These are phyloP conservation scores for Diospyros lotus DNA, from an alignment of 148 eudicot species.

Conservation along the genomic window DNA sequence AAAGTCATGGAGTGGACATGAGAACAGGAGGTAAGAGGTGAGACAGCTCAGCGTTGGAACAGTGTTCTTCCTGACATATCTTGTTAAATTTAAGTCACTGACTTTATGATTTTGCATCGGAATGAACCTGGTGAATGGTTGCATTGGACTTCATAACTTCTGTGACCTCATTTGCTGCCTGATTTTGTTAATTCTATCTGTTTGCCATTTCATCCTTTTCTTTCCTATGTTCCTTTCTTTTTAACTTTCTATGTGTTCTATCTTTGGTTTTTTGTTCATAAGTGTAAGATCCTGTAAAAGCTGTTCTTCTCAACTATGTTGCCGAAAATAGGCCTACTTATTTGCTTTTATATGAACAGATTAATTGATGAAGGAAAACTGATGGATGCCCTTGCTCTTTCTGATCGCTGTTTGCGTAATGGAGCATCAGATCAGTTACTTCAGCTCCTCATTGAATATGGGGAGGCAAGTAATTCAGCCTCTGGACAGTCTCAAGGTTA, in stretches of 20 bases:
- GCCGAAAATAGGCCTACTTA: not conserved
- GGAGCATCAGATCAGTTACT: constrained; percentile 92
- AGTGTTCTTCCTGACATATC: not conserved
- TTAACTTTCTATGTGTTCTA: not conserved
- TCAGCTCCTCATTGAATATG: constrained; percentile 69
- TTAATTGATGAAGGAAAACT: constrained; percentile 83
- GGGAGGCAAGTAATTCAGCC: constrained; percentile 41
- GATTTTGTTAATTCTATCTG: not conserved
- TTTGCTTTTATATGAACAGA: constrained; percentile 29
- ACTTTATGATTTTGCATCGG: not conserved
- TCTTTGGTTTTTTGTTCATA: not conserved
- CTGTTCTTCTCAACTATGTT: not conserved
- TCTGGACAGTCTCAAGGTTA: constrained; percentile 43
- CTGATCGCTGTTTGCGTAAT: constrained; percentile 85
- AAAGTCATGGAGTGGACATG: not conserved
- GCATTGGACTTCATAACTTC: not conserved
- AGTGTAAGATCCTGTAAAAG: not conserved
- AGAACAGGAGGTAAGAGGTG: not conserved
- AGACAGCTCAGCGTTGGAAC: not conserved
- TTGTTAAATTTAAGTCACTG: constrained; percentile 2
- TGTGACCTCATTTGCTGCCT: not conserved
- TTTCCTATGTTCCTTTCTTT: not conserved
- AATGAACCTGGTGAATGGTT: constrained; percentile 1
- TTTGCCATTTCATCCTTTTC: not conserved
- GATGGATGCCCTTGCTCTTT: constrained; percentile 93